phyloP scores from a whole-genome alignment of 306 rosid genomes.

The Trifolium dubium region DNA sequence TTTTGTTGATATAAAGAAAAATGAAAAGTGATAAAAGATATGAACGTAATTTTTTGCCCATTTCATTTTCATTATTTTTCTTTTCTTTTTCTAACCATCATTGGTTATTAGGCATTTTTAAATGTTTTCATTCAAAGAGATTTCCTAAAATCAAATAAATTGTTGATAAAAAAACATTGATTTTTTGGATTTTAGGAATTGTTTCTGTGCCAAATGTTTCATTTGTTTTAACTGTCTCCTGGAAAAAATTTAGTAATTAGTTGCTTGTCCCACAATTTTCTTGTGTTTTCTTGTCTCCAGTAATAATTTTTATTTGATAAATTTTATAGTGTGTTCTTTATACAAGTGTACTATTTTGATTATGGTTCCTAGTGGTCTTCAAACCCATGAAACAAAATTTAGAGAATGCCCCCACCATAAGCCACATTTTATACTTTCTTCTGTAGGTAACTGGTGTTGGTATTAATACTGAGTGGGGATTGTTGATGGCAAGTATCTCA shows the following conservation, averaged over 20 bases:
- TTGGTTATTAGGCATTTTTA: conserved; percentile 13
- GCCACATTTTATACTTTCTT: conserved; percentile 35
- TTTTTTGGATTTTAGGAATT: conserved; percentile 16
- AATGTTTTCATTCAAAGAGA: not conserved
- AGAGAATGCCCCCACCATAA: conserved; percentile 35
- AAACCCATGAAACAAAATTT: conserved; percentile 11
- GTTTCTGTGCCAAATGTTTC: conserved; percentile 23
- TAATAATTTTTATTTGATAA: conserved; percentile 22
- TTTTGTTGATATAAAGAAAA: not conserved
- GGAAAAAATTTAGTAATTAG: not conserved
- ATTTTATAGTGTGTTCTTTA: conserved; percentile 13
- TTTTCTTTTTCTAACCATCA: not conserved
- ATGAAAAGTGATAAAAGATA: conserved; percentile 15
- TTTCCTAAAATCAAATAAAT: conserved; percentile 4
- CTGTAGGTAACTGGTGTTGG: conserved; percentile 95
- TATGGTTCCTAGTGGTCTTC: conserved; percentile 28
- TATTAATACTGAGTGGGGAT: conserved; percentile 98
- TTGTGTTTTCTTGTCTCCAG: conserved; percentile 4
- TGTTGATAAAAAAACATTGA: conserved; percentile 9
- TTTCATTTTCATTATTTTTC: not conserved
- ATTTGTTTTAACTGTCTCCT: too few species aligned
- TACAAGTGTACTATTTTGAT: conserved; percentile 29
- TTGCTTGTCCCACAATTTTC: not conserved
- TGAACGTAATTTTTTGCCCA: conserved; percentile 6
- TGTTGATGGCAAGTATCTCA: conserved; percentile 98